Base-by-base conservation (phyloP, 2,329 filamentous ascomycete species). In the Bimuria novae-zelandiae region DNA sequence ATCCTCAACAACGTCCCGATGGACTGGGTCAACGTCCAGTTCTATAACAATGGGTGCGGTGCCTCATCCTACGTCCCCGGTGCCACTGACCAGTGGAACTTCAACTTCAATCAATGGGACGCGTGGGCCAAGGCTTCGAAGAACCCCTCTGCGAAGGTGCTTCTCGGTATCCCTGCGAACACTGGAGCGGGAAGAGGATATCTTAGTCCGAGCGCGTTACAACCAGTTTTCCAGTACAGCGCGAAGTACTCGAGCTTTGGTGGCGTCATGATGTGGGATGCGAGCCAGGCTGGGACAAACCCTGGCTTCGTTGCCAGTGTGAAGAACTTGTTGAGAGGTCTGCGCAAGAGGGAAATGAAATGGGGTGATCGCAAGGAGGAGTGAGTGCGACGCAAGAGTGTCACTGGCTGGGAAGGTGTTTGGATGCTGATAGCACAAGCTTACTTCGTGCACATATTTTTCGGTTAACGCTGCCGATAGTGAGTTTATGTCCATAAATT, bases 41-140 rank as follows among this genome's bases (percentile, higher is more conserved):
- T 88, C 72, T 88, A 88, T 73, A 87, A 88, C 78, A 88, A 88
- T 77, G 83, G 75, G 67, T 89, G 87, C 68, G 84, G 85, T 14
- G 72, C 84, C 1, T 70, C 77, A 55, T 79, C 77, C 23, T 89
- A 79, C 73, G 62, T 73, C 1, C 49, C 73, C 0, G 80, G 80
- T 4, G 54, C 75, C 0, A 49, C 60, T 11, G 74, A 69, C 0
- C 82, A 83, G 64, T 77, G 73, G 48, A 81, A 79, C 59, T 88
- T 83, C 75, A 86, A 89, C 74, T 83, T 87, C 56, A 75, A 74
- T 27, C 79, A 79, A 23, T 89, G 86, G 87, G 83, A 89, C 66
- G 76, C 74, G 54, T 89, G 86, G 86, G 86, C 86, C 17, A 79
- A 79, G 62, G 76, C 75, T 3, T 84, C 81, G 59, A 75, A 78